A percentile compares a stretch with the other conserved stretches of the same genome.
phyloP scores from a whole-genome alignment of 2,329 filamentous ascomycete genomes.

The Aureobasidium sp. region DNA sequence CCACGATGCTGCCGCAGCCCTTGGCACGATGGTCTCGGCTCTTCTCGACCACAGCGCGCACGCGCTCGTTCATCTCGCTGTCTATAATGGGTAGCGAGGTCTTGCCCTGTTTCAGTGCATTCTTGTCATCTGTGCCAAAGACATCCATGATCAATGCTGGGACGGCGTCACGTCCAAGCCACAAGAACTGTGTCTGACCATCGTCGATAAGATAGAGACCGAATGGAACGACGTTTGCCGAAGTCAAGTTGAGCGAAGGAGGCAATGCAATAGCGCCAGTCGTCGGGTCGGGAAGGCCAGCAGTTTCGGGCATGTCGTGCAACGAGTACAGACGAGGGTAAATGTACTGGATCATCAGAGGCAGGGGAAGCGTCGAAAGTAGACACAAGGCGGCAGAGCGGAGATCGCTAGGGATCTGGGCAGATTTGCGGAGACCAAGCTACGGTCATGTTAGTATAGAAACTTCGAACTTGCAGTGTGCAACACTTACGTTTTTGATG shows the following conservation, averaged over 20 bases:
- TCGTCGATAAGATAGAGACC: constrained; percentile 96
- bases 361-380: constrained; percentile 86
- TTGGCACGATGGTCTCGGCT: constrained; percentile 79
- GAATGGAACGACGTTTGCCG: constrained; percentile 78
- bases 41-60: constrained; percentile 86
- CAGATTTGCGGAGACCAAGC: constrained; percentile 79
- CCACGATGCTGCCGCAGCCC: constrained; percentile 85
- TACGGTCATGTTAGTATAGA: constrained; percentile 27
- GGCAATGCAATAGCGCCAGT: constrained; percentile 88
- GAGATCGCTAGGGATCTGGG: constrained; percentile 89
- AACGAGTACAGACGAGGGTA: constrained; percentile 61
- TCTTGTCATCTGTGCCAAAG: constrained; percentile 78
- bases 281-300: constrained; percentile 74
- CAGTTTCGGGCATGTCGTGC: constrained; percentile 94
- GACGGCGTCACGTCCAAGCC: constrained; percentile 89
- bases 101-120: constrained; percentile 86
- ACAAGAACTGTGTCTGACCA: constrained; percentile 94
- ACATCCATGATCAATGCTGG: constrained; percentile 83
- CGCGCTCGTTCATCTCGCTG: constrained; percentile 92
- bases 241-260: constrained; percentile 76
- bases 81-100: constrained; percentile 78
- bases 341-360: constrained; percentile 88
- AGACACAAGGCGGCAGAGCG: constrained; percentile 87
- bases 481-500: constrained; percentile 78
- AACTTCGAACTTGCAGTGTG: background rate